phyloP scores from a whole-genome alignment of 768 basidiomycete genomes.

The Pisolithus tinctorius region DNA sequence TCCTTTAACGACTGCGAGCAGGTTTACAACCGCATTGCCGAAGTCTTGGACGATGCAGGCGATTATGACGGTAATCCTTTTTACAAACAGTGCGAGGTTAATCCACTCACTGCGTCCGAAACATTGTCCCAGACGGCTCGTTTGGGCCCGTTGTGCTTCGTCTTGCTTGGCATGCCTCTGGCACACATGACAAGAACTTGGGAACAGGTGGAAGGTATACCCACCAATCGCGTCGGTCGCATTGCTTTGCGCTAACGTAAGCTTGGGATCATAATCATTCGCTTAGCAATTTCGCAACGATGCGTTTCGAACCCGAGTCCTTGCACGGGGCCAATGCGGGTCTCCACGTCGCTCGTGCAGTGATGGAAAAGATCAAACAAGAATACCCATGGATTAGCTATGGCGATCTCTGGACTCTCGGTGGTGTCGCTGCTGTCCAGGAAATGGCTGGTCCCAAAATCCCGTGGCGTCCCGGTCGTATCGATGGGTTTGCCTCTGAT shows the following conservation, averaged over 20 bases:
- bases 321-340: conserved; percentile 81
- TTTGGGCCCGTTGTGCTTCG: conserved; percentile 84
- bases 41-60: conserved; percentile 60
- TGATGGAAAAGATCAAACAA: conserved; percentile 83
- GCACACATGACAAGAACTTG: conserved; percentile 80
- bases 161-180: conserved; percentile 91
- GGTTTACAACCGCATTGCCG: conserved; percentile 90
- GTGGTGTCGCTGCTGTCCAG: conserved; percentile 84
- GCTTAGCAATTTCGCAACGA: conserved; percentile 89
- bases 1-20: conserved; percentile 18
- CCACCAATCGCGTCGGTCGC: background rate
- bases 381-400: conserved; percentile 93
- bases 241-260: conserved; percentile 8
- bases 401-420: conserved; percentile 96
- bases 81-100: background rate
- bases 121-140: conserved; percentile 59
- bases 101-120: conserved; percentile 1
- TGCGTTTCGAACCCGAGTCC: conserved; percentile 92
- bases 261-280: background rate
- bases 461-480: conserved; percentile 89
- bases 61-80: conserved; percentile 70
- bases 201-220: conserved; percentile 74
- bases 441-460: conserved; percentile 92
- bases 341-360: conserved; percentile 66
- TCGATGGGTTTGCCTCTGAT: conserved; percentile 74